Evolutionary conservation across 306 rosid species (phyloP).

Genomic region (Pterocarpus macrocarpus): DNA sequence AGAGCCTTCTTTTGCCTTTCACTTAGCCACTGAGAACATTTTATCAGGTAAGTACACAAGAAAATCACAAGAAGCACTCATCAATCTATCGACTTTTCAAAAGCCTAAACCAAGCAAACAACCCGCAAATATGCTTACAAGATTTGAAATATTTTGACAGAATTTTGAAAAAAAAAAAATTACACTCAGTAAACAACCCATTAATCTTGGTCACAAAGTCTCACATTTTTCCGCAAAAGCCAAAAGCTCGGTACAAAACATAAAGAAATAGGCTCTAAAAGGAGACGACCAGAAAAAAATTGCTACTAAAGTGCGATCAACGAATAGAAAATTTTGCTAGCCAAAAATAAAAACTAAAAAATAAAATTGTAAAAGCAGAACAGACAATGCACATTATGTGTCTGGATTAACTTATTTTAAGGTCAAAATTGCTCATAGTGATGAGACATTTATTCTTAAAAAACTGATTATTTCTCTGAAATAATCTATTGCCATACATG

Average conservation of each 20-base stretch:
- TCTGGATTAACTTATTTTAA: no score
- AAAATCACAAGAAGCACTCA: slow-evolving; percentile 14
- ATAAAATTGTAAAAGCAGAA: neutral
- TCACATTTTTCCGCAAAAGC: neutral
- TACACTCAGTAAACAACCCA: neutral
- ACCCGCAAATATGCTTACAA: neutral
- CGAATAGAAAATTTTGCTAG: no score
- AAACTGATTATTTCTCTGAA: no score
- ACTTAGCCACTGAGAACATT: slow-evolving; percentile 49
- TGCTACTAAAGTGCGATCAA: no score
- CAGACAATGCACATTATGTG: neutral
- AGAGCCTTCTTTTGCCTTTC: slow-evolving; percentile 67
- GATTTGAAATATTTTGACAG: neutral
- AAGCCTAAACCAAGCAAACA: neutral
- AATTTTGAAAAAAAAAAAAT: slow-evolving; percentile 3
- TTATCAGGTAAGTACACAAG: neutral
- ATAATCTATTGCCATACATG: no score
- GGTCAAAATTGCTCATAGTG: no score
- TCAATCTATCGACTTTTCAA: neutral
- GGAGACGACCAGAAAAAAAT: neutral
- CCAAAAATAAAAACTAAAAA: neutral
- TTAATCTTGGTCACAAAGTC: neutral
- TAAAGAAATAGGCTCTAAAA: neutral
- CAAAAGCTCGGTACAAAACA: neutral
- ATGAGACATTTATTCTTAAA: no score